phyloP scores from a whole-genome alignment of 352 stramenopile species.

The Lagenidium giganteum region DNA sequence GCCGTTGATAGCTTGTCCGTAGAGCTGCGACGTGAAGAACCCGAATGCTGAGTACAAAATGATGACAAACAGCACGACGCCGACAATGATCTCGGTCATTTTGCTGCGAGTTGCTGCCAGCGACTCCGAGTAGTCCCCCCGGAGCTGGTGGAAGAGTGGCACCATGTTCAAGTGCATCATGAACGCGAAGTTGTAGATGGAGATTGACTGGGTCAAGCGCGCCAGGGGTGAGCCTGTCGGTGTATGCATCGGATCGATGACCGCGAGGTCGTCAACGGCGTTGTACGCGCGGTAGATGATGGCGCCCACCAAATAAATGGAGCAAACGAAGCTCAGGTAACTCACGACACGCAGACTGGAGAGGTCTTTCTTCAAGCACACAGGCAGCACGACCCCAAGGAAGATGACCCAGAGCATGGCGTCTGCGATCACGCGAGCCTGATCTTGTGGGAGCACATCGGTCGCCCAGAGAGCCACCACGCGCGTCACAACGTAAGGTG shows the following conservation, averaged over 20 bases:
- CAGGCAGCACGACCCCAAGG: conserved; percentile 41
- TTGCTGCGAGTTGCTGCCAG: too few species aligned
- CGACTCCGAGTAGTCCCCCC: too few species aligned
- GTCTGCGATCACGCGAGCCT: conserved; percentile 19
- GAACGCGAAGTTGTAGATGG: too few species aligned
- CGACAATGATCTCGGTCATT: too few species aligned
- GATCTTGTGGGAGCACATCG: conserved; percentile 9
- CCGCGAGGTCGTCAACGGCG: conserved; percentile 1
- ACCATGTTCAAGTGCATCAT: too few species aligned
- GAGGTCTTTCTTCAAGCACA: not conserved
- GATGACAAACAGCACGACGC: too few species aligned
- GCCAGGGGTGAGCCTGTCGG: conserved; percentile 21
- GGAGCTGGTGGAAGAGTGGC: too few species aligned
- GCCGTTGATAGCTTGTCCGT: too few species aligned
- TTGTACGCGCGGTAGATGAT: conserved; percentile 52
- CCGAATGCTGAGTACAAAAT: too few species aligned
- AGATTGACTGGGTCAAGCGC: too few species aligned
- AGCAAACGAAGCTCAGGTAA: conserved; percentile 66
- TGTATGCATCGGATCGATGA: conserved; percentile 8
- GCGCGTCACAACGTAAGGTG: conserved; percentile 44
- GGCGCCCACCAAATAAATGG: conserved; percentile 49
- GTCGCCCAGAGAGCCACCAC: conserved; percentile 2
- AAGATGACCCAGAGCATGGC: conserved; percentile 55
- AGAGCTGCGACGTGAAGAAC: too few species aligned
- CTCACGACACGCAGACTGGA: conserved; percentile 44